Conservation (phyloP, 2,329 filamentous ascomycete genomes). For the Alternaria rosae region DNA sequence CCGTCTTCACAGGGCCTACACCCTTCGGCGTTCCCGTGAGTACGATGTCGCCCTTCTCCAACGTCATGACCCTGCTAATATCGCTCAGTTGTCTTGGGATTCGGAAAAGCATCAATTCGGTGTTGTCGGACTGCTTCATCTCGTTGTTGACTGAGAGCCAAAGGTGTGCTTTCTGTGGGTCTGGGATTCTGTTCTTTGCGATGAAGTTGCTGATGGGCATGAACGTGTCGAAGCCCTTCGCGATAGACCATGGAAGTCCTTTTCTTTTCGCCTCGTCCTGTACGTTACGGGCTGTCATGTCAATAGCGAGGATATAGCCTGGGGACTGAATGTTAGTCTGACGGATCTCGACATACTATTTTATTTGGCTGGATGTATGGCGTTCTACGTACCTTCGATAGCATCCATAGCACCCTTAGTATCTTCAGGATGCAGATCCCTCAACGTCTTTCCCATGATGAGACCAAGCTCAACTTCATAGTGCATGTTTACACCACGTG, state of each 20-base stretch:
- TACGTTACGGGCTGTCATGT: constrained; percentile 95
- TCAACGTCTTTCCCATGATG: constrained; percentile 81
- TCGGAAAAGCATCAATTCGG: constrained; percentile 91
- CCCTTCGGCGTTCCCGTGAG: constrained; percentile 98
- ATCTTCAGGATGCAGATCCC: constrained; percentile 78
- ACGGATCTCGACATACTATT: neutral
- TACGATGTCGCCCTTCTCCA: constrained; percentile 90
- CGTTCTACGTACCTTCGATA: constrained; percentile 71
- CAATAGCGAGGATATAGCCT: constrained; percentile 91
- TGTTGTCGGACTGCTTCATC: constrained; percentile 82
- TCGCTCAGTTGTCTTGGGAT: constrained; percentile 88
- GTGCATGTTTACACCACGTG: constrained; percentile 83
- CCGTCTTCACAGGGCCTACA: constrained; percentile 83
- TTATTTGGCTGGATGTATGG: neutral
- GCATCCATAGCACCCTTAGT: constrained; percentile 78
- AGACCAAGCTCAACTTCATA: constrained; percentile 95
- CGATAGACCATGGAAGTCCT: constrained; percentile 93
- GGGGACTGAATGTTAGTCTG: constrained; percentile 2
- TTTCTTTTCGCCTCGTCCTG: constrained; percentile 98
- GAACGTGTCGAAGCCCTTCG: constrained; percentile 98
- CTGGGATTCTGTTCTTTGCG: constrained; percentile 76
- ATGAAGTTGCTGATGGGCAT: constrained; percentile 85
- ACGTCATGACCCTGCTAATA: constrained; percentile 93
- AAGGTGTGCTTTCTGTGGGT: constrained; percentile 88
- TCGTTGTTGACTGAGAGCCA: constrained; percentile 85